Evolutionary conservation across 805 yeast species (phyloP).

Genomic region (Schwanniomyces pseudopolymorphus): DNA sequence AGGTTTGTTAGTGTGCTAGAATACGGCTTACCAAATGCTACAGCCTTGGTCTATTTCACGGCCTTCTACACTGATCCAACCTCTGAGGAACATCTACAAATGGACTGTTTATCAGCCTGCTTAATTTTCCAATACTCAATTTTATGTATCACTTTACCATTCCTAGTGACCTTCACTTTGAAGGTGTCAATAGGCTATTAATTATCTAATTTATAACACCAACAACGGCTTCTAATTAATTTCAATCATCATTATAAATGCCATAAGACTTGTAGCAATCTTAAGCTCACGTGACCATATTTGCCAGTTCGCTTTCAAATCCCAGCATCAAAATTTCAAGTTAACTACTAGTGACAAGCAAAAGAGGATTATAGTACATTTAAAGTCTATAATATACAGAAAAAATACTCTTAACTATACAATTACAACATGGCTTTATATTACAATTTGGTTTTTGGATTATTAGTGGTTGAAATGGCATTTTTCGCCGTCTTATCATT

Average conservation of each 20-base stretch:
- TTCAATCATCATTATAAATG: too few relatives aligned
- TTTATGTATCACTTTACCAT: conserved; percentile 69
- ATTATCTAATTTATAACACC: too few relatives aligned
- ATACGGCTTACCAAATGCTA: conserved; percentile 84
- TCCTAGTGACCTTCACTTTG: conserved; percentile 67
- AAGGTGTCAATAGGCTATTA: conserved; percentile 47
- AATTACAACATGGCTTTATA: conserved; percentile 39
- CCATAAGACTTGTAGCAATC: background rate
- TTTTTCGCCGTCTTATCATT: conserved; percentile 77
- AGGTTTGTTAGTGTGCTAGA: conserved; percentile 72
- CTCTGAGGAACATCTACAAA: conserved; percentile 54
- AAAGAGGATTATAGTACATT: too few relatives aligned
- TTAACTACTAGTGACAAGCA: background rate
- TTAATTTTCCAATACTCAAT: conserved; percentile 73
- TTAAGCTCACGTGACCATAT: background rate
- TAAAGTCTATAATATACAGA: background rate
- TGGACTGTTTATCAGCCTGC: conserved; percentile 82
- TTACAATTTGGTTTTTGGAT: conserved; percentile 61
- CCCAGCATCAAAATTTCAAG: background rate
- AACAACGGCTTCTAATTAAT: too few relatives aligned
- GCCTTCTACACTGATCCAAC: conserved; percentile 78
- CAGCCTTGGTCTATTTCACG: conserved; percentile 83
- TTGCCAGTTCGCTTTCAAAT: background rate
- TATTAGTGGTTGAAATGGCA: conserved; percentile 75
- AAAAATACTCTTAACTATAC: background rate